Base-by-base conservation (phyloP, 208 protist genomes). In the Trypanosoma mega region DNA sequence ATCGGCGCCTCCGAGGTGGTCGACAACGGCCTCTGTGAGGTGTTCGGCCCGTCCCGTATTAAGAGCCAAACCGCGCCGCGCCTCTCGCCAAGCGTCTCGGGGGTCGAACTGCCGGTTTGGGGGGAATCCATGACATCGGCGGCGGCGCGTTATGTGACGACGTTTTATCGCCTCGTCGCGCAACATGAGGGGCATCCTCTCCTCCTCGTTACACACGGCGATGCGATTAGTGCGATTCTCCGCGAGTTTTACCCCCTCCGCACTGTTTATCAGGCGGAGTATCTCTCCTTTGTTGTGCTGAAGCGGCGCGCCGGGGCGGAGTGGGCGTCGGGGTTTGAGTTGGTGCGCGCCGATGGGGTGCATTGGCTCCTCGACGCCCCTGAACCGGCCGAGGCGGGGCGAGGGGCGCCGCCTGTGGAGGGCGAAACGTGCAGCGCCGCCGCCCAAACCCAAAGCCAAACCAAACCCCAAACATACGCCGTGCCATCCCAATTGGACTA, bases 181-280 rank as follows among this genome's bases (percentile, higher is more conserved):
- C 3, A 11, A 0, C 56, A 65, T 23, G 26, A 20, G 11, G 21
- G 56, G 11, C 5, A 26, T 4, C 11, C 80, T 53, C 54, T 84
- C 2, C 58, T 94, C 30, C 58, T 94, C 9, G 82, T 94, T 26
- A 90, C 84, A 4, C 87, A 94, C 67, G 87, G 87, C 33, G 87
- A 94, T 63, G 83, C 83, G 11, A 60, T 94, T 30, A 73, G 74
- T 60, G 72, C 84, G 2, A 67, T 94, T 37, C 23, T 91, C 14
- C 54, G 26, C 9, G 34, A 73, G 48, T 79, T 90, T 34, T 91
- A 94, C 53, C 87, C 87, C 16, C 62, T 65, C 9, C 78, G 79
- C 27, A 73, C 72, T 24, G 77, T 94, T 9, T 94, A 94, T 59
- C 72, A 87, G 50, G 68, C 84, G 16, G 72, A 80, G 3, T 94